phyloP scores from a whole-genome alignment of 1,284 basidiomycete species.

The Rhodotorula sp. region DNA sequence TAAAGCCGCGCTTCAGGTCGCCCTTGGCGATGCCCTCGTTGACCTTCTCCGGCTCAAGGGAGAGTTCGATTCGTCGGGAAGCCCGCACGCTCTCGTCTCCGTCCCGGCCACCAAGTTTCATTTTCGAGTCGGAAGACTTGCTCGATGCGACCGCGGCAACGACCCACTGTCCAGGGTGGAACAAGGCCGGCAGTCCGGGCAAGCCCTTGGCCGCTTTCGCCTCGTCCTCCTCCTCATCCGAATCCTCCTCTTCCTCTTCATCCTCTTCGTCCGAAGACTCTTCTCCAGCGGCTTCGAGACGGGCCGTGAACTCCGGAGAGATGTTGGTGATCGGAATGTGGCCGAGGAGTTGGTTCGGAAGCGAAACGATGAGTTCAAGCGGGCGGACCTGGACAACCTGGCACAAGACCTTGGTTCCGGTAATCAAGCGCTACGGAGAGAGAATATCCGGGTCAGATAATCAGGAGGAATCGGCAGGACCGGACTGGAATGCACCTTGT shows the following conservation, averaged over 20 bases:
- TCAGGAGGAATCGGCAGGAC: not conserved
- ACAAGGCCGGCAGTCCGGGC: conserved; percentile 63
- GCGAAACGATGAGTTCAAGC: conserved; percentile 83
- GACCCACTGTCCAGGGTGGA: conserved; percentile 80
- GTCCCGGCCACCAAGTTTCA: conserved; percentile 28
- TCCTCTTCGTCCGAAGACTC: conserved; percentile 51
- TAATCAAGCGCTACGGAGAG: conserved; percentile 63
- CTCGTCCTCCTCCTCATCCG: conserved; percentile 53
- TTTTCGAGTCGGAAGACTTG: conserved; percentile 32
- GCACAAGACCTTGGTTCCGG: conserved; percentile 82
- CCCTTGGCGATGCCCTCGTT: conserved; percentile 75
- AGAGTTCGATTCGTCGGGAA: conserved; percentile 80
- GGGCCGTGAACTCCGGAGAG: conserved; percentile 73
- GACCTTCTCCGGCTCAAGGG: conserved; percentile 77
- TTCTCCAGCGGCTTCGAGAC: conserved; percentile 61
- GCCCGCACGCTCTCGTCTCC: conserved; percentile 66
- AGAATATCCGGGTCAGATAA: not conserved
- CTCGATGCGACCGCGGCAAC: conserved; percentile 67
- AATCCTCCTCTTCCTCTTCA: conserved; percentile 50
- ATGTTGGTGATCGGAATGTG: conserved; percentile 95
- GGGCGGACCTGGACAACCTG: conserved; percentile 85
- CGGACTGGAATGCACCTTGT: conserved; percentile 63
- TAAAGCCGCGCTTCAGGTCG: conserved; percentile 75
- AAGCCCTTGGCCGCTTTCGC: conserved; percentile 48
- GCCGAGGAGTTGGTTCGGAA: conserved; percentile 91